Evolutionary conservation across 306 rosid species (phyloP).

Genomic region (Mucuna pruriens): DNA sequence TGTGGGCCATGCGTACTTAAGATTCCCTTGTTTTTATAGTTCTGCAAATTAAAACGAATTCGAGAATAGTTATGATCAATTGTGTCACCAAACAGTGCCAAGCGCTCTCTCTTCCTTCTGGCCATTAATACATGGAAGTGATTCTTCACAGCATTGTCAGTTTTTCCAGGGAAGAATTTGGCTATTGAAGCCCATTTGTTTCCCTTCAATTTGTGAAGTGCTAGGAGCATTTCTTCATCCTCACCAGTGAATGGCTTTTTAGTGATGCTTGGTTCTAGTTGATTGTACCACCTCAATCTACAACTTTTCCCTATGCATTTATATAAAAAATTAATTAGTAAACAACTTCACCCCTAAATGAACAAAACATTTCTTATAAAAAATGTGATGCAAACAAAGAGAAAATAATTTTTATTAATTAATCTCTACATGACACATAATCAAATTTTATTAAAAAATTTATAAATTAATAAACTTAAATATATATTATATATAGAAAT

Average conservation of each 20-base stretch:
- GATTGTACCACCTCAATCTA: conserved; percentile 80
- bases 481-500: too few species aligned
- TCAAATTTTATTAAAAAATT: too few species aligned
- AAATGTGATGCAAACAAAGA: not conserved
- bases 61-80: conserved; percentile 7
- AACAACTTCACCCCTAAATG: not conserved
- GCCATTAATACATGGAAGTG: conserved; percentile 70
- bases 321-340: not conserved
- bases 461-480: too few species aligned
- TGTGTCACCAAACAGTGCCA: conserved; percentile 30
- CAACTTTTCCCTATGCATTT: conserved; percentile 68
- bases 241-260: conserved; percentile 57
- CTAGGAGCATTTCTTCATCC: conserved; percentile 60
- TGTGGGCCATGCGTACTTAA: conserved; percentile 7
- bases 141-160: conserved; percentile 71
- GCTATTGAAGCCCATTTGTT: conserved; percentile 74
- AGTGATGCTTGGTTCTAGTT: conserved; percentile 63
- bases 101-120: conserved; percentile 55
- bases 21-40: conserved; percentile 2
- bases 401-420: too few species aligned
- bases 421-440: too few species aligned
- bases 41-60: conserved; percentile 17
- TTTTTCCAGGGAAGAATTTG: conserved; percentile 58
- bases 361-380: not conserved
- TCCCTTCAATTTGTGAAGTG: conserved; percentile 59